Percentiles rank a stretch among this genome's conserved stretches.
Conservation (phyloP, 1,284 basidiomycete genomes). For the Pascua guehoae region DNA sequence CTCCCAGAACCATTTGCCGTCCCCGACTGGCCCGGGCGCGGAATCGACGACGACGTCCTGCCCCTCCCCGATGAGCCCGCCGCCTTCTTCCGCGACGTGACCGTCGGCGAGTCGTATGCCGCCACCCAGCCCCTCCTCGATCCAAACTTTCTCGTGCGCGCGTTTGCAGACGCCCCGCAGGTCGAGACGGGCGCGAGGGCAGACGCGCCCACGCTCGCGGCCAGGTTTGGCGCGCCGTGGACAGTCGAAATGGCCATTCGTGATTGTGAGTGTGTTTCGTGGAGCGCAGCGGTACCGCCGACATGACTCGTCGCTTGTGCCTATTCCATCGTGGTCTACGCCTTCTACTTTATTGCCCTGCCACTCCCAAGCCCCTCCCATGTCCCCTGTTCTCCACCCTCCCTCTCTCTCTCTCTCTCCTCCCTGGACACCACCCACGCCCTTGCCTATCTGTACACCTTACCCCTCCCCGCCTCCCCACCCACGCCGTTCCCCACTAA, state of each 20-base stretch:
- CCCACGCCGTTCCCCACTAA: too few species aligned
- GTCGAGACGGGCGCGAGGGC: constrained; percentile 64
- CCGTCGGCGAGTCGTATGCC: constrained; percentile 34
- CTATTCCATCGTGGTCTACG: too few species aligned
- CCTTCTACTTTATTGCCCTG: too few species aligned
- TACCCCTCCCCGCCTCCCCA: too few species aligned
- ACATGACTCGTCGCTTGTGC: too few species aligned
- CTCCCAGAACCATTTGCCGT: constrained; percentile 42
- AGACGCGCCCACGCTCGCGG: constrained; percentile 58
- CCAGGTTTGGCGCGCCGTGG: constrained; percentile 62
- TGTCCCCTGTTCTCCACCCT: too few species aligned
- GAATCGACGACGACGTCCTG: constrained; percentile 17
- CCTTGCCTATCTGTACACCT: too few species aligned
- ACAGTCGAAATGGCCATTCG: constrained; percentile 67
- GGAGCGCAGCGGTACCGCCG: too few species aligned
- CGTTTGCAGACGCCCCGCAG: constrained; percentile 55
- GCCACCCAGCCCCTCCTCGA: constrained; percentile 51
- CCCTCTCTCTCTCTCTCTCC: too few species aligned
- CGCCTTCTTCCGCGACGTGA: constrained; percentile 35
- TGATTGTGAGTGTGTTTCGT: constrained; percentile 63
- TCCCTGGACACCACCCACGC: too few species aligned
- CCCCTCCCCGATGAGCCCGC: constrained; percentile 33
- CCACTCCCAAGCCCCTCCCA: too few species aligned
- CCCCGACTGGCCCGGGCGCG: constrained; percentile 20
- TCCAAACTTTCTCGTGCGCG: constrained; percentile 56